Base-by-base conservation (phyloP, 1,139 yeast genomes). In the Debaryomyces udenii region DNA sequence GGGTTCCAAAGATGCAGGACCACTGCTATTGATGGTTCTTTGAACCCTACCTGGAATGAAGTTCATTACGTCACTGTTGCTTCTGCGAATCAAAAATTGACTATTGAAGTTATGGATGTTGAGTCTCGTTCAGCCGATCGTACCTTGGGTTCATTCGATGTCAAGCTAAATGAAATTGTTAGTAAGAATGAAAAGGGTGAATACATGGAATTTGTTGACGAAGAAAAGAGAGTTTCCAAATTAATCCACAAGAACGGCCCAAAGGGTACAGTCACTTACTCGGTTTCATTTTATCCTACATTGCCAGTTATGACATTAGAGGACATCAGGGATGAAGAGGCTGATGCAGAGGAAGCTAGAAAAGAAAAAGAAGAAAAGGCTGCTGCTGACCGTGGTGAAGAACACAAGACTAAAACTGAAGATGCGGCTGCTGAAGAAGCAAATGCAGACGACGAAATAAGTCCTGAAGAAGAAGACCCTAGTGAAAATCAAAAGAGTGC, bases 91-190 rank as follows among this genome's bases (percentile, higher is more conserved):
- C 98, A 91, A 62, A 83, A 78, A 55, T 66, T 91, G 49, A 82
- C 90, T 2, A 61, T 94, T 41, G 98, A 93, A 62, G 95, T 82
- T 9, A 87, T 93, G 96, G 98, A 91, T 65, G 86, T 85, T 35
- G 95, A 91, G 64, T 74, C 76, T 44, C 76, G 70, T 43, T 80
- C 85, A 16, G 80, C 81, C 31, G 99, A 94, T 62, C 81, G 97
- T 59, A 79, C 96, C 7, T 76, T 93, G 43, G 99, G 99, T 40
- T 76, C 84, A 10, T 84, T 86, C 63, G 85, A 83, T 53, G 70
- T 93, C 18, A 78, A 80, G 52, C 68, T 88, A 46, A 70, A 74
- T 43, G 87, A 83, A 24, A 68, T 88, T 53, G 81, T 93, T 56
- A 76, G 78, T 48, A 82, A 79, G 57, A 78, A 86, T 49, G 86